Evolutionary conservation across 2,329 filamentous ascomycete species (phyloP), one percentile per base, ranked within the genome.

Genomic region (Lecanosticta acicola): DNA sequence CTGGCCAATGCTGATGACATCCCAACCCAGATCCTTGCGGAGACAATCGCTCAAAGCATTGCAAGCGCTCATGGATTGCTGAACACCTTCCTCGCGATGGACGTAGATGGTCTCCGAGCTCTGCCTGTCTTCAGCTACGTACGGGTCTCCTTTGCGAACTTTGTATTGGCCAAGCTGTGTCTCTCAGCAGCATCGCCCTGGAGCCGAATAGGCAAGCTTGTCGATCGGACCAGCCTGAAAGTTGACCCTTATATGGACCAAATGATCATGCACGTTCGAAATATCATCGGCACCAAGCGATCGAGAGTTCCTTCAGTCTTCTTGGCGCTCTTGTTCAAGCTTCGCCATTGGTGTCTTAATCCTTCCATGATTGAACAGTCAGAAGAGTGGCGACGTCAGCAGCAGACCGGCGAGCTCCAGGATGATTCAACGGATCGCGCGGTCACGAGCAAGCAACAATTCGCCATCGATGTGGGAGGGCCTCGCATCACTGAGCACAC

Each of bases 131-230:
- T 85, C 59, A 80, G 79, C 62, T 81, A 85, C 57, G 83, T 86
- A 13, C 79, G 85, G 20, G 79, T 87, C 14, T 79, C 83, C 9
- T 87, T 87, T 59, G 81, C 80, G 4, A 75, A 83, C 2, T 81
- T 88, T 16, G 79, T 85, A 24, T 70, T 88, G 32, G 83, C 87
- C 62, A 88, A 87, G 65, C 77, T 89, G 50, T 84, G 83, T 65
- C 82, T 85, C 40, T 79, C 81, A 7, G 80, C 83, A 3, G 77
- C 78, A 1, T 75, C 77, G 11, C 77, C 81, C 0, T 75, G 77
- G 33, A 83, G 79, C 13, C 81, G 83, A 55, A 74, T 90, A 1
- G 81, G 80, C n/a, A 77, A 78, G 49, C 76, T 89, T 14, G 82
- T 91, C 51, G 75, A 81, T 54, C 79, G 79, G 51, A 76, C 83